These are phyloP conservation scores for Rhodomyrtus tomentosa DNA, from an alignment of 345 rosid species.

Conservation along the genomic window DNA sequence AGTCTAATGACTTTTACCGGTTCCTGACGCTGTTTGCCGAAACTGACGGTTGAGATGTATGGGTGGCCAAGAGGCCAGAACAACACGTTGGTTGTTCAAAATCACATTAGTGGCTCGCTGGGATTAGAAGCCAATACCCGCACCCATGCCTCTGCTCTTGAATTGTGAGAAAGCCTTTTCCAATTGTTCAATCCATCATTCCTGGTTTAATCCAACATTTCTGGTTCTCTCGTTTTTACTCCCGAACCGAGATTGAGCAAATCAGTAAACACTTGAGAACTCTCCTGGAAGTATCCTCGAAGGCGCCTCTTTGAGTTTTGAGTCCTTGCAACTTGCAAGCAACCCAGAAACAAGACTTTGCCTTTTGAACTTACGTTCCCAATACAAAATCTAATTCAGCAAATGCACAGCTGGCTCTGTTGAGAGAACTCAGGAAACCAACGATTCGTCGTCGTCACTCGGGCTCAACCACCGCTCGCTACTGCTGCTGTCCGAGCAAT, in stretches of 20 bases:
- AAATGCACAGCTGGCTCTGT: background rate
- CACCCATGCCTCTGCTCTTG: background rate
- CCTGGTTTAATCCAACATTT: background rate
- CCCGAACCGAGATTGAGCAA: background rate
- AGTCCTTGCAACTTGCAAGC: too few species aligned
- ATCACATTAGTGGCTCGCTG: background rate
- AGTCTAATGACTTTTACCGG: background rate
- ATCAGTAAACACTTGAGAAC: background rate
- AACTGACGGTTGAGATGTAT: background rate
- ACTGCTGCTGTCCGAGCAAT: background rate
- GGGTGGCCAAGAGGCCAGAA: background rate
- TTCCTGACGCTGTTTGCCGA: background rate
- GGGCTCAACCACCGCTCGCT: background rate
- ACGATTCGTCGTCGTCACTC: background rate
- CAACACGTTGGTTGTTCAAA: background rate
- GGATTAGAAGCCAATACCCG: background rate
- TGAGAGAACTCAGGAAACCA: background rate
- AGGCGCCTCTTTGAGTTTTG: background rate
- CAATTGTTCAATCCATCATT: background rate
- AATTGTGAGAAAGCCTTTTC: background rate
- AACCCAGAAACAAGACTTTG: background rate
- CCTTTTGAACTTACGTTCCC: background rate
- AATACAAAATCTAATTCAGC: background rate
- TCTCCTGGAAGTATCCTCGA: background rate
- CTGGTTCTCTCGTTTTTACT: background rate